Base-by-base conservation (phyloP, 2,329 filamentous ascomycete species). In the Trichoderma oligosporum region DNA sequence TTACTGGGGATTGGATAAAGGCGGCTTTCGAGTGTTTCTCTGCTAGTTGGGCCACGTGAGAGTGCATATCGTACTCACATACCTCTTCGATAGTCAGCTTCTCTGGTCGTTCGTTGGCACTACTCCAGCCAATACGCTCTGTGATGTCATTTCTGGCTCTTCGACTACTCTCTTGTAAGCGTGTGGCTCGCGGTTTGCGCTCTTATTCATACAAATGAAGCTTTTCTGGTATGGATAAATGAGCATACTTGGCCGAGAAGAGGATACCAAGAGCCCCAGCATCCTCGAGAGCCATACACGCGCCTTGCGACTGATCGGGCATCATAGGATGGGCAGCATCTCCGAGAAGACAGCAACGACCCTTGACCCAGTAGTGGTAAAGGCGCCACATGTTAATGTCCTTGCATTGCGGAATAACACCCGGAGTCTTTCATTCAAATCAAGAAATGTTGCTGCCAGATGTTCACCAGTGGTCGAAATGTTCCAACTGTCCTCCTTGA, bases 291-390 rank as follows among this genome's bases (percentile, higher is more conserved):
- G 83, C 82, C 81, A 84, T 84, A 63, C 82, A 85, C 0, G 83
- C 83, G 5, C 84, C 84, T 68, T 87, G 84, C 57, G 79, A 82
- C 66, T 87, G 84, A 64, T 87, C 77, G 2, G 84, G 83, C 78
- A 86, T 82, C 81, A 85, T 85, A 14, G 84, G 84, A 66, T 87
- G 84, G 4, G 76, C 84, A 12, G 84, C 84, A 67, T 88, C 84
- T 5, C 84, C 84, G 12, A 87, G 65, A 1, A 87, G 68, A 60
- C 78, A 81, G 3, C 76, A 77, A 16, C 69, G 72, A 4, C 69
- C 72, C 57, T 77, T 78, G 36, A 73, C 70, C 64, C 79, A 74
- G 63, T 79, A 79, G 0, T 76, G 74, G 63, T 85, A 60, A n/a
- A 87, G 70, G 7, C 82, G 73, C 84, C 83, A 86, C 0, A 82